Conservation (phyloP, 257 asterid species). For the Ballota nigra region DNA sequence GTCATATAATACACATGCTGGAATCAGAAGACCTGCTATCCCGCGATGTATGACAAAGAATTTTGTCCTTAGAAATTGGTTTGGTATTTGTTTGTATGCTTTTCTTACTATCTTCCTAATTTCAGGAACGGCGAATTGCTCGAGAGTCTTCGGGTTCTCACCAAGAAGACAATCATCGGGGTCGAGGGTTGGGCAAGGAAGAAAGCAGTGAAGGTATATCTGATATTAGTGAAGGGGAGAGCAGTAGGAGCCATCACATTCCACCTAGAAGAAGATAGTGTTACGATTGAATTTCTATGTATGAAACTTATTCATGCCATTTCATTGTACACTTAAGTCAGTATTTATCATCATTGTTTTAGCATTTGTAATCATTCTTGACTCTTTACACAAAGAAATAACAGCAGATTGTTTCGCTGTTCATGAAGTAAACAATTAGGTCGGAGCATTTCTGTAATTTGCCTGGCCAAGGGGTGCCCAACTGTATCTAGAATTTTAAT, state of each 20-base stretch:
- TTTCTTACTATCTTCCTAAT: neutral
- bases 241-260: slow-evolving; percentile 44
- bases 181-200: slow-evolving; percentile 37
- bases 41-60: slow-evolving; percentile 53
- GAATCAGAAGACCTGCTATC: slow-evolving; percentile 82
- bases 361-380: slow-evolving; percentile 33
- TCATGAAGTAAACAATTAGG: too few species aligned
- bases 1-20: slow-evolving; percentile 87
- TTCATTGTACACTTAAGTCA: slow-evolving; percentile 8
- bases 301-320: slow-evolving; percentile 14
- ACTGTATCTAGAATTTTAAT: too few species aligned
- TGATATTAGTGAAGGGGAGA: slow-evolving; percentile 51
- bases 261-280: slow-evolving; percentile 44
- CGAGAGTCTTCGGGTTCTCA: slow-evolving; percentile 50
- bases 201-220: slow-evolving; percentile 43
- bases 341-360: slow-evolving; percentile 27
- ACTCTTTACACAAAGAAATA: slow-evolving; percentile 24
- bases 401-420: slow-evolving; percentile 7
- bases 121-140: slow-evolving; percentile 64
- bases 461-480: too few species aligned
- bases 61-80: neutral
- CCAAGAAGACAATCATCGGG: slow-evolving; percentile 37
- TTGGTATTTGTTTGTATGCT: neutral
- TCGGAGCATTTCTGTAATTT: too few species aligned
- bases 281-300: slow-evolving; percentile 2